Percentiles rank a stretch among this genome's conserved stretches.
Conservation (phyloP, 257 asterid species). For the Nicotiana otophora region DNA sequence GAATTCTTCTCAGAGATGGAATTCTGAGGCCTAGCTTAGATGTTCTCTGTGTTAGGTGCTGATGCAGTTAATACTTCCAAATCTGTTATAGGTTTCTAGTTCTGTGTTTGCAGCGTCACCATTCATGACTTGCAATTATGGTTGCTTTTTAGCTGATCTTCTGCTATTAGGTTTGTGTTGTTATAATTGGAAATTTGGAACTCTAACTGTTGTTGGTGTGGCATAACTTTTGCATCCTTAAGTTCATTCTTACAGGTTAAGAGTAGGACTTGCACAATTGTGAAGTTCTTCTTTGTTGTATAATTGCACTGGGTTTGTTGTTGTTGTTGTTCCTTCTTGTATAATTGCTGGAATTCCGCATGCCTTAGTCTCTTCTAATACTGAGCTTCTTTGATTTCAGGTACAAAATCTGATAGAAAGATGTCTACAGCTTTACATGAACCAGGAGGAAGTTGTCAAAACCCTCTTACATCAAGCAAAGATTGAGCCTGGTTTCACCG, state of each 20-base stretch:
- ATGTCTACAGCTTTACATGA: slow-evolving; percentile 98
- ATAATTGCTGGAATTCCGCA: not conserved
- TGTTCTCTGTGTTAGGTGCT: not conserved
- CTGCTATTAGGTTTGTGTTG: not conserved
- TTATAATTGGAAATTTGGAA: slow-evolving; percentile 1
- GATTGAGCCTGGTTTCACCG: slow-evolving; percentile 93
- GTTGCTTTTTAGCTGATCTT: not conserved
- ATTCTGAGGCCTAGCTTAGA: not conserved
- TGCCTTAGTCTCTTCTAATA: not conserved
- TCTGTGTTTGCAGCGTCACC: not conserved
- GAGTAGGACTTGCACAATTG: not conserved
- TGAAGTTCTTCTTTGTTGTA: not conserved
- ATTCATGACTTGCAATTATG: not conserved
- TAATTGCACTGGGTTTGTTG: not conserved
- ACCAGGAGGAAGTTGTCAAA: slow-evolving; percentile 73
- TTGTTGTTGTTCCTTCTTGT: not conserved
- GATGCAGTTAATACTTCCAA: slow-evolving; percentile 6
- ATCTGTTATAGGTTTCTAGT: not conserved
- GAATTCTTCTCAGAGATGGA: not conserved
- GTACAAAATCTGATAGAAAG: slow-evolving; percentile 95
- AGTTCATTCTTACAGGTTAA: not conserved
- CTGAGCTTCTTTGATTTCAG: slow-evolving; percentile 27
- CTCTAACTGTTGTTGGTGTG: not conserved
- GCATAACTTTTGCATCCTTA: not conserved
- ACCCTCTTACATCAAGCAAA: slow-evolving; percentile 75